phyloP scores from a whole-genome alignment of 306 rosid species.

The Amphicarpaea edgeworthii region DNA sequence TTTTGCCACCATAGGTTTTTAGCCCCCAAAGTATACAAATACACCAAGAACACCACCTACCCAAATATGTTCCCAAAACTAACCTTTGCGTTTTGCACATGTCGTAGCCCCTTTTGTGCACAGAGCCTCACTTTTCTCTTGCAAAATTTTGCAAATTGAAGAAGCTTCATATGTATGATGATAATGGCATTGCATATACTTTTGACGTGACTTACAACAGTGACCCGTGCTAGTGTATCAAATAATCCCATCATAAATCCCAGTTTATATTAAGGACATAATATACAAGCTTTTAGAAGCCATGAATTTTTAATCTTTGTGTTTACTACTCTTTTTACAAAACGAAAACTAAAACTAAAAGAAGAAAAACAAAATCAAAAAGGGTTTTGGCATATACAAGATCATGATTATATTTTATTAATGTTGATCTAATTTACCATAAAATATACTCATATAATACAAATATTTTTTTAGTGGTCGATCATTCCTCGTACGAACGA shows the following conservation, averaged over 20 bases:
- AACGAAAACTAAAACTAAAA: neutral
- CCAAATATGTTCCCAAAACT: neutral
- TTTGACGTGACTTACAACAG: constrained; percentile 45
- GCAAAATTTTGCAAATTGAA: neutral
- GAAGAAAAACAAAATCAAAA: neutral
- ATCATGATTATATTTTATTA: neutral
- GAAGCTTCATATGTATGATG: neutral
- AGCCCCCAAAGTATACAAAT: neutral
- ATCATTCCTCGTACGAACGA: too few species aligned
- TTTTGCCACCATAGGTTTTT: neutral
- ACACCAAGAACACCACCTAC: neutral
- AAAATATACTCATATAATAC: neutral
- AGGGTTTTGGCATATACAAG: neutral
- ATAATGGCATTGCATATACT: neutral
- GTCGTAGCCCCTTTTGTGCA: neutral
- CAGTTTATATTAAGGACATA: neutral
- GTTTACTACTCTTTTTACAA: neutral
- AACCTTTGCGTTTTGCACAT: neutral
- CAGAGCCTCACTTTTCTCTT: neutral
- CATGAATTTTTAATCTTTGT: neutral
- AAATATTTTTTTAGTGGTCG: too few species aligned
- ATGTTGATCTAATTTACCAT: neutral
- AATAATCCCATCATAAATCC: constrained; percentile 26
- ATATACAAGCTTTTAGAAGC: neutral
- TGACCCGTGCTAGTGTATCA: constrained; percentile 64